Percentiles rank a stretch among this genome's conserved stretches.
Conservation (phyloP, 768 basidiomycete genomes). For the Suillus alpinus region DNA sequence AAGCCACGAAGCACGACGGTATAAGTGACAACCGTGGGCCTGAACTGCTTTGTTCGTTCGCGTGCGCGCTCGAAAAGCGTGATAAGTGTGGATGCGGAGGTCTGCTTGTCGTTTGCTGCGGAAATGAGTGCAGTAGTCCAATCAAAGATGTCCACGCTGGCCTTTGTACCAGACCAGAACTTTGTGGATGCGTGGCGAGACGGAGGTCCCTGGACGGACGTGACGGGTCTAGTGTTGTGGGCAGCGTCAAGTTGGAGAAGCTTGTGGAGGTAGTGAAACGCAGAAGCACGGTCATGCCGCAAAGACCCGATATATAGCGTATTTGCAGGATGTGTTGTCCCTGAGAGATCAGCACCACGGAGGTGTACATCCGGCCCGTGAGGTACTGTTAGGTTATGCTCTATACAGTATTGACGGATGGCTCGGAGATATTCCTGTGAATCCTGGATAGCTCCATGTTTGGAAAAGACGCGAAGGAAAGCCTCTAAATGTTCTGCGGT, state of each 20-base stretch:
- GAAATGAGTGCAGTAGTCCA: conserved; percentile 46
- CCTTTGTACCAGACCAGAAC: conserved; percentile 19
- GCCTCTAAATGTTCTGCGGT: conserved; percentile 44
- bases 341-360: conserved; percentile 4
- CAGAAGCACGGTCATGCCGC: conserved; percentile 40
- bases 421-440: conserved; percentile 38
- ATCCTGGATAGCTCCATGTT: conserved; percentile 41
- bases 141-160: conserved; percentile 41
- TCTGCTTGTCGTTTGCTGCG: conserved; percentile 38
- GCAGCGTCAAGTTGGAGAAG: conserved; percentile 31
- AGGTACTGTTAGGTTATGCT: conserved; percentile 17
- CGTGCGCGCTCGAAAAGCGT: conserved; percentile 35
- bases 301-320: conserved; percentile 42
- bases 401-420: conserved; percentile 32
- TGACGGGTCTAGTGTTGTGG: conserved; percentile 8
- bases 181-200: neutral
- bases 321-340: conserved; percentile 36
- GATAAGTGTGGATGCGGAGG: conserved; percentile 34
- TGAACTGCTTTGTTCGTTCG: conserved; percentile 26
- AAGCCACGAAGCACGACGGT: conserved; percentile 56
- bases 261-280: conserved; percentile 44
- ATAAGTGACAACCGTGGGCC: conserved; percentile 46
- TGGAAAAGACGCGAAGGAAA: conserved; percentile 46
- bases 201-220: neutral
- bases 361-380: conserved; percentile 11